These are phyloP conservation scores for Thamnidium elegans DNA, from an alignment of 192 early-diverging fungal species.

Conservation along the genomic window DNA sequence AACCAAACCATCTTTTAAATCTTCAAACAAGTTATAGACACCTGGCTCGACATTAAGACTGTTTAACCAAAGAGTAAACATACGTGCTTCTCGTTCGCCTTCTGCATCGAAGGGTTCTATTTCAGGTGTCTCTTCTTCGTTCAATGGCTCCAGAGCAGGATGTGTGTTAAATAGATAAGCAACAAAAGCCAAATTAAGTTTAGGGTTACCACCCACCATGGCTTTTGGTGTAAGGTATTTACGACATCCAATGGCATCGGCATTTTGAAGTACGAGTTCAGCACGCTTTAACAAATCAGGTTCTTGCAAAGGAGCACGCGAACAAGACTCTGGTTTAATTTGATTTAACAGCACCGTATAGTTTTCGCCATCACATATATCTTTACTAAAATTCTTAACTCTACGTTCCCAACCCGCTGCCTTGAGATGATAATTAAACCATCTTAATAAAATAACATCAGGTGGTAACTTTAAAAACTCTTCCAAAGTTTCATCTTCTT, in stretches of 20 bases:
- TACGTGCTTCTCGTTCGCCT: slow-evolving; percentile 82
- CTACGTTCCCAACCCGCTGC: slow-evolving; percentile 81
- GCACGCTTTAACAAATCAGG: slow-evolving; percentile 78
- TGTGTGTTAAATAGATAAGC: slow-evolving; percentile 98
- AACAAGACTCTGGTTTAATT: slow-evolving; percentile 80
- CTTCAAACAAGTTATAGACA: slow-evolving; percentile 97
- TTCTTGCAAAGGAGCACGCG: slow-evolving; percentile 75
- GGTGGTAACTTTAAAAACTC: slow-evolving; percentile 92
- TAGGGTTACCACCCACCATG: slow-evolving; percentile 91
- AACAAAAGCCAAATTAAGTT: slow-evolving; percentile 98
- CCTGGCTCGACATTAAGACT: slow-evolving; percentile 95
- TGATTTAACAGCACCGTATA: slow-evolving; percentile 94
- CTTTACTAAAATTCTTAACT: slow-evolving; percentile 88
- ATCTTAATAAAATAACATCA: slow-evolving; percentile 95
- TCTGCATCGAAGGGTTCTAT: slow-evolving; percentile 82
- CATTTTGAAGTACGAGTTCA: slow-evolving; percentile 85
- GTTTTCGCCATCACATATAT: slow-evolving; percentile 94
- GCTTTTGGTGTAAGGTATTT: slow-evolving; percentile 95
- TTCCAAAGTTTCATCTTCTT: slow-evolving; percentile 90
- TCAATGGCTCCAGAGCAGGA: slow-evolving; percentile 89
- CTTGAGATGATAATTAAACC: slow-evolving; percentile 99
- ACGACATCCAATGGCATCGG: slow-evolving; percentile 89
- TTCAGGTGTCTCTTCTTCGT: slow-evolving; percentile 88
- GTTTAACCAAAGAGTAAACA: slow-evolving; percentile 98
- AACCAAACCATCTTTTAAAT: slow-evolving; percentile 88